Percentiles rank a stretch among this genome's conserved stretches.
These are phyloP conservation scores for Pelargonium australe DNA, from an alignment of 441 rosid genomes.

Conservation along the genomic window DNA sequence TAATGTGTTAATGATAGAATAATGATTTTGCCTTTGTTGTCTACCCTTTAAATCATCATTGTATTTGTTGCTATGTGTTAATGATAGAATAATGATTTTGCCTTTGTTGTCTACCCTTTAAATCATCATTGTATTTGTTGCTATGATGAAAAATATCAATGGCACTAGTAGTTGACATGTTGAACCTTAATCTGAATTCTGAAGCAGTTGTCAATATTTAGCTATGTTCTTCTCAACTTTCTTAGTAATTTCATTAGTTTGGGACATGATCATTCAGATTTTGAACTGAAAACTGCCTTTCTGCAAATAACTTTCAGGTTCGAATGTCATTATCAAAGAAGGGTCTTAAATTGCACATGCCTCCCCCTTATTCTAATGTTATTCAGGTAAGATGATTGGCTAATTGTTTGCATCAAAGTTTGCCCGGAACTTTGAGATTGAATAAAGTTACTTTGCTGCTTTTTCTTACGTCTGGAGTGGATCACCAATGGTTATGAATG, in stretches of 20 bases:
- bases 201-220: neutral
- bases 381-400: conserved; percentile 53
- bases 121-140: no score
- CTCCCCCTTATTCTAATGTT: conserved; percentile 85
- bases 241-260: neutral
- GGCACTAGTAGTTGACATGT: no score
- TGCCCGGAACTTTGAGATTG: neutral
- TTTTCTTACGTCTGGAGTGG: neutral
- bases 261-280: neutral
- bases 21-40: no score
- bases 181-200: no score
- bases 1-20: no score
- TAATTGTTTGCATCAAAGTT: no score
- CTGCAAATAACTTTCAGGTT: conserved; percentile 42
- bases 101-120: no score
- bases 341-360: conserved; percentile 56
- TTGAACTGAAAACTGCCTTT: conserved; percentile 1
- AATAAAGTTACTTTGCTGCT: neutral
- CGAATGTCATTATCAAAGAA: conserved; percentile 42
- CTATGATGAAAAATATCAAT: no score
- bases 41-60: no score
- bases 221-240: neutral
- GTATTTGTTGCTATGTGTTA: no score
- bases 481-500: neutral
- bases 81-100: no score